Evolutionary conservation across 164 flowering plant genomes (phyloP), one percentile per base, ranked within the genome.

Genomic region (Chloranthus sessilifolius): DNA sequence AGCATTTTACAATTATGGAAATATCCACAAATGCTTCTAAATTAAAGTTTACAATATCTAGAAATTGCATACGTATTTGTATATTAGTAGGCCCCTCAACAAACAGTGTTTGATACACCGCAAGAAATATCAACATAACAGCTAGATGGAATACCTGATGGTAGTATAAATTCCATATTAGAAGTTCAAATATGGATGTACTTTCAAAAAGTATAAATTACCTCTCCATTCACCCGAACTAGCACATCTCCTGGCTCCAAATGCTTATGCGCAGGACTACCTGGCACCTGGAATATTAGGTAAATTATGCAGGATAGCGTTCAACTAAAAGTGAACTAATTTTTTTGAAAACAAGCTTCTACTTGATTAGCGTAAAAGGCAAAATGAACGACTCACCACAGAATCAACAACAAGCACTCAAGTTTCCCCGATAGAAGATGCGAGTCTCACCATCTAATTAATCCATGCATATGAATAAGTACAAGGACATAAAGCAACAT

Each of bases 381-480:
- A 8, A 17, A 11, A 48, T 40, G 10, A 12, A 33, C 14, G 3
- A 64, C 86, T 80, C 40, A 88, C 96, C 80, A 81, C 88, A 58
- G 90, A 77, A 58, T 88, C 94, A 58, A 82, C 86, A 60, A 88
- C 95, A 55, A 88, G 88, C 94, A 88, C 82, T 67, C 96, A 94
- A 53, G 96, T 88, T 74, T 88, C 96, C 25, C 68, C 76, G 3
- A 49, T 62, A 33, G 80, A 79, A 60, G 95, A 80, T 53, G 96
- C 84, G 60, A 75, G 73, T 11, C 94, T 77, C 3, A 81, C 90
- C 70, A 80, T 65, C 96, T 88, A 62, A 53, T 52, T 10, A 52
- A 70, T 9, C 47, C 23, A 57, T 55, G 54, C 64, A 24, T 37
- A 41, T 10, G 24, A 5, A 33, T 31, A 44, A 16, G 15, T 16